phyloP scores from a whole-genome alignment of 495 filamentous ascomycete species.

The Lichina pygmaea region DNA sequence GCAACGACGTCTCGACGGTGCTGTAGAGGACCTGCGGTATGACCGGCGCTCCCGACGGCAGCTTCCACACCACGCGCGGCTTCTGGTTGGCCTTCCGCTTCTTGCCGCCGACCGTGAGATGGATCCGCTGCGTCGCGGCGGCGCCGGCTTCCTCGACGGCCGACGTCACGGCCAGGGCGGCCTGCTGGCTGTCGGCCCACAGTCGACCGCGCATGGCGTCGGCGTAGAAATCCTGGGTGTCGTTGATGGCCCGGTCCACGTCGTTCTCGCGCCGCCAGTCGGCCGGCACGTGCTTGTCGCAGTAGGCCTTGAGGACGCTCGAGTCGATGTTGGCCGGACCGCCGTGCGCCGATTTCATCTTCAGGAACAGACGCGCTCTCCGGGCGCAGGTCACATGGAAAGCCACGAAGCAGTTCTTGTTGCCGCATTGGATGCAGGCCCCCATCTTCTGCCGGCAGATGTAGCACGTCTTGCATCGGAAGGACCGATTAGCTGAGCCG shows the following conservation, averaged over 20 bases:
- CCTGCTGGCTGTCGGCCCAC: slow-evolving; percentile 77
- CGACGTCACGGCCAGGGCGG: slow-evolving; percentile 53
- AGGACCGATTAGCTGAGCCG: background rate
- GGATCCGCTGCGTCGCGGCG: slow-evolving; percentile 18
- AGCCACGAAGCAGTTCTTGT: slow-evolving; percentile 90
- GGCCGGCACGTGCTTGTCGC: slow-evolving; percentile 79
- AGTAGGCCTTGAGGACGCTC: slow-evolving; percentile 77
- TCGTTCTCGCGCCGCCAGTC: slow-evolving; percentile 76
- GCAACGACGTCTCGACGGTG: slow-evolving; percentile 49
- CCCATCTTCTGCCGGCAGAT: slow-evolving; percentile 96
- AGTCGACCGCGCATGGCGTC: slow-evolving; percentile 58
- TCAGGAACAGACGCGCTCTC: slow-evolving; percentile 63
- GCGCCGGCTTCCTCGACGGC: slow-evolving; percentile 7
- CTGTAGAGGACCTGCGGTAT: slow-evolving; percentile 69
- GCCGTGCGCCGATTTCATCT: slow-evolving; percentile 84
- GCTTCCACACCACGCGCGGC: slow-evolving; percentile 58
- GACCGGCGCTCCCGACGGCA: slow-evolving; percentile 84
- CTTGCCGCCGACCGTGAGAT: slow-evolving; percentile 38
- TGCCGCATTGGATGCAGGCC: slow-evolving; percentile 92
- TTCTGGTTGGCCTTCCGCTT: slow-evolving; percentile 42
- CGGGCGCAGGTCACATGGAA: slow-evolving; percentile 96
- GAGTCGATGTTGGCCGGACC: slow-evolving; percentile 58
- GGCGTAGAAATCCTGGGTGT: slow-evolving; percentile 61
- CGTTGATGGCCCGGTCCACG: slow-evolving; percentile 34
- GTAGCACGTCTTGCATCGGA: slow-evolving; percentile 40